Evolutionary conservation across 164 flowering plant genomes (phyloP).

Genomic region (Vitis cinerea): DNA sequence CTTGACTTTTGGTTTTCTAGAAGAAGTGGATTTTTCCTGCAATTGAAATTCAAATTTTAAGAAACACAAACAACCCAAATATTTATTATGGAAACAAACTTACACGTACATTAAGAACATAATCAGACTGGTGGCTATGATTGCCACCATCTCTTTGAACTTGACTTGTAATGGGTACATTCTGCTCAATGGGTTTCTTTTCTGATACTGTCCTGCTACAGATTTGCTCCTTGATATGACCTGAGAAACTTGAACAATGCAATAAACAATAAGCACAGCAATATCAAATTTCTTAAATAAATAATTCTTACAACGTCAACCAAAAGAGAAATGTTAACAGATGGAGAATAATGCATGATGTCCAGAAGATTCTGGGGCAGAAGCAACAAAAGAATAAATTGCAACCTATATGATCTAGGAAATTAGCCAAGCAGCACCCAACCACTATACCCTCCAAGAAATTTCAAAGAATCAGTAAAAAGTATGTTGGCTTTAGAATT

Average conservation of each 20-base stretch:
- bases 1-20: slow-evolving; percentile 58
- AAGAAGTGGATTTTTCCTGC: slow-evolving; percentile 56
- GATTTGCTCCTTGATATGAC: slow-evolving; percentile 60
- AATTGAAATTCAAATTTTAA: slow-evolving; percentile 14
- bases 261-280: slow-evolving; percentile 50
- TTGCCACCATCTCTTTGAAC: slow-evolving; percentile 34
- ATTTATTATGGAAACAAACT: slow-evolving; percentile 2
- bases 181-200: slow-evolving; percentile 35
- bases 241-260: slow-evolving; percentile 84
- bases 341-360: not conserved
- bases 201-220: slow-evolving; percentile 32
- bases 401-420: too few species aligned
- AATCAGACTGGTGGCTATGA: slow-evolving; percentile 28
- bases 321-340: too few species aligned
- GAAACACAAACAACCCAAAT: not conserved
- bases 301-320: not conserved
- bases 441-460: too few species aligned
- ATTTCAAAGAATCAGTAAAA: too few species aligned
- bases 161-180: slow-evolving; percentile 25
- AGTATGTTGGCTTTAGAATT: too few species aligned
- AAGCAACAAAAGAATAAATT: too few species aligned
- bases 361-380: not conserved
- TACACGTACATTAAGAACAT: slow-evolving; percentile 42
- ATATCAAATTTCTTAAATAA: slow-evolving; percentile 7
- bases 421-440: too few species aligned